Evolutionary conservation across 257 asterid species (phyloP), one percentile per base, ranked within the genome.

Genomic region (Salvia rosmarinus): DNA sequence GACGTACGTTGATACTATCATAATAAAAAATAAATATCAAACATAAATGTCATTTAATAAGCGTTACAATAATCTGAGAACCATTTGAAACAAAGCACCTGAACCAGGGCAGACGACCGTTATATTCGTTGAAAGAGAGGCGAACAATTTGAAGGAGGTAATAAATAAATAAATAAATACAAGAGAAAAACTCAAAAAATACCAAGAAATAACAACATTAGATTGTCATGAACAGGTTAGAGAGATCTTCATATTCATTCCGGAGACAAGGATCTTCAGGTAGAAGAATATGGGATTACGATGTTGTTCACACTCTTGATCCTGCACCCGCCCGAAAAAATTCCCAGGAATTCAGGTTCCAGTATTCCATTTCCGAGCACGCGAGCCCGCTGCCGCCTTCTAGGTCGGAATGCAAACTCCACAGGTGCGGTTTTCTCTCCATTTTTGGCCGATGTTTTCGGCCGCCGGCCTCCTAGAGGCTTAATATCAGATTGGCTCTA

Each of bases 241-340:
- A 81, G 71, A 82, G 97, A 81, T 88, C 97, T 40, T 50, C 94
- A 1, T 84, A 32, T 67, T 88, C 97, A 9, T 88, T 86, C 74
- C 68, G 94, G 47, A 77, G 97, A 74, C 96, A 90, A 39, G 97
- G 97, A 61, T 90, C 96, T 51, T 90, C 96, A 4, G 94, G 94
- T 44, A 82, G 77, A 52, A 82, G 77, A 71, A 83, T 85, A 78
- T 90, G 96, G 96, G 83, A 49, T 4, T 12, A 79, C 25, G 64
- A 51, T 46, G 70, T 73, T 35, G 25, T 64, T 65, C 71, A 65
- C 2, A 17, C 46, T 0, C 64, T 68, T 0, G 78, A 76, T 3
- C 61, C 77, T 0, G 43, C 71, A 4, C 8, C 74, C 2, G 0
- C 70, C 3, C 64, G 54, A 2, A 35, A 43, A 5, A 66, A 5